Conservation (phyloP, 129 eudicot species). For the Erigeron canadensis region DNA sequence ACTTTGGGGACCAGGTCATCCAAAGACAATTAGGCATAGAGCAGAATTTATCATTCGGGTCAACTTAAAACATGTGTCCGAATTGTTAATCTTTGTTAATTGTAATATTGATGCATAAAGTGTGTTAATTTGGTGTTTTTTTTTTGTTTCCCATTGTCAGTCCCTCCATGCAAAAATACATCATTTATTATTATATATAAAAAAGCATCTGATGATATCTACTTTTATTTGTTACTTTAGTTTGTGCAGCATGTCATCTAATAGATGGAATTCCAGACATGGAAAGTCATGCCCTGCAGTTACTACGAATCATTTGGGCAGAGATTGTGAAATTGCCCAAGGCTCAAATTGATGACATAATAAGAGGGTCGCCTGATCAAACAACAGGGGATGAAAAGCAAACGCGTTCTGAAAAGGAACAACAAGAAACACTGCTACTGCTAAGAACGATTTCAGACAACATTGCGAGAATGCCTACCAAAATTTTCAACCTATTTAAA, state of each 20-base stretch:
- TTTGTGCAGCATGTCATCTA: neutral
- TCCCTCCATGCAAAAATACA: too few species aligned
- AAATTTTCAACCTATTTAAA: neutral
- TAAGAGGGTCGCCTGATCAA: neutral
- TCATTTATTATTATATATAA: too few species aligned
- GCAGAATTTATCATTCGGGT: too few species aligned
- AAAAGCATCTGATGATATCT: too few species aligned
- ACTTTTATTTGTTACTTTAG: neutral
- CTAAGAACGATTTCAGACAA: constrained; percentile 7
- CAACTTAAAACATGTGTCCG: too few species aligned
- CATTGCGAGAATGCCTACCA: neutral
- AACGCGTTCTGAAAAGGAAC: neutral
- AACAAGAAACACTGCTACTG: neutral
- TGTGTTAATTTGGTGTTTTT: too few species aligned
- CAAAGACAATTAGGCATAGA: too few species aligned
- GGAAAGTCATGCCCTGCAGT: constrained; percentile 11
- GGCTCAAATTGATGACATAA: constrained; percentile 2
- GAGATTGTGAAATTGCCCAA: constrained; percentile 8
- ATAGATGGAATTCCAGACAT: neutral
- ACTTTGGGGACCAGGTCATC: too few species aligned
- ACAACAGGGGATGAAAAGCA: constrained; percentile 9
- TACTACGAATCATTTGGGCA: constrained; percentile 2
- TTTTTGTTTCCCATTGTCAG: too few species aligned
- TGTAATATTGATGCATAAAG: too few species aligned
- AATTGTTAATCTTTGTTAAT: too few species aligned